These are phyloP conservation scores for Pseudogymnoascus sp. DNA, from an alignment of 2,329 filamentous ascomycete species.

Conservation along the genomic window DNA sequence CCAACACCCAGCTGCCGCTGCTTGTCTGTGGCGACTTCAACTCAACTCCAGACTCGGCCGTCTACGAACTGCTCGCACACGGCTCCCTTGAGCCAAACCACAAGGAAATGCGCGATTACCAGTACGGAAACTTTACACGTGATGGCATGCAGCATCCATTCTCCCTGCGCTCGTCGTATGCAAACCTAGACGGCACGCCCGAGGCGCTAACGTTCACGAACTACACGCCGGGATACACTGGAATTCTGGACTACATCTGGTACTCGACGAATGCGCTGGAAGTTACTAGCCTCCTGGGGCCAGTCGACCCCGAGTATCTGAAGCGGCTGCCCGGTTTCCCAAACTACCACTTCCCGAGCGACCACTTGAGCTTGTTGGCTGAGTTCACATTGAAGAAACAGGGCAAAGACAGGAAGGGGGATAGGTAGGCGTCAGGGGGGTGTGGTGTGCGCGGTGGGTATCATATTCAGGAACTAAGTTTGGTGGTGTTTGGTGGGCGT, in stretches of 20 bases:
- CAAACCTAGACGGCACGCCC: constrained; percentile 70
- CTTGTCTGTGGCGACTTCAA: constrained; percentile 96
- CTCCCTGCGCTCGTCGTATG: constrained; percentile 85
- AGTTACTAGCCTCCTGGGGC: constrained; percentile 59
- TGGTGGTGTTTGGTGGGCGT: constrained; percentile 9
- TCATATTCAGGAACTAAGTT: constrained; percentile 9
- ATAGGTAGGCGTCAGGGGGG: constrained; percentile 4
- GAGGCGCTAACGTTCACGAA: constrained; percentile 91
- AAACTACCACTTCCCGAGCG: constrained; percentile 69
- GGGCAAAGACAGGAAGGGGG: background rate
- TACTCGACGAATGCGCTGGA: constrained; percentile 75
- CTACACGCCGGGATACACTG: constrained; percentile 88
- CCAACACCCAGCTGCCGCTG: constrained; percentile 81
- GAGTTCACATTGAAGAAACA: constrained; percentile 59
- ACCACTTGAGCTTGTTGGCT: constrained; percentile 62
- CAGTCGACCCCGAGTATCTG: constrained; percentile 66
- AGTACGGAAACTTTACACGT: constrained; percentile 89
- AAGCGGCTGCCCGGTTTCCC: constrained; percentile 66
- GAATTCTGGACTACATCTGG: constrained; percentile 96
- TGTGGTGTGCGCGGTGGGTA: background rate
- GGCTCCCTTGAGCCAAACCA: constrained; percentile 75
- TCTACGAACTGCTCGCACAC: constrained; percentile 81
- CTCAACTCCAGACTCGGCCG: constrained; percentile 77
- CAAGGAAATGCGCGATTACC: constrained; percentile 64
- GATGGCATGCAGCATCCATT: constrained; percentile 94